A percentile compares a stretch with the other conserved stretches of the same genome.
Conservation (phyloP, 257 asterid species). For the Parsonsia alboflavescens region DNA sequence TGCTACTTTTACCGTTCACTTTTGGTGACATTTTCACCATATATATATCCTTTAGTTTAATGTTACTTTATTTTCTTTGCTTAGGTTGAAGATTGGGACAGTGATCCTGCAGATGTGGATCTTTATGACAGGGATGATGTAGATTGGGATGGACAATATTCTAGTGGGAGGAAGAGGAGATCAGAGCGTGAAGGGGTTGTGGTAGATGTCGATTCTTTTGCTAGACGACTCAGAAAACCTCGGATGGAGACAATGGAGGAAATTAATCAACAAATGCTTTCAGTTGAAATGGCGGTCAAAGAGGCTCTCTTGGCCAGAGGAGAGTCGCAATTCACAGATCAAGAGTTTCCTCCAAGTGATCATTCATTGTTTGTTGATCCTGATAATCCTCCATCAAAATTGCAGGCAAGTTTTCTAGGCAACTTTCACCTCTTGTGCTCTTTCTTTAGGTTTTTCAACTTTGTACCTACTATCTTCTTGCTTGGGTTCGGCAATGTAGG, state of each 20-base stretch:
- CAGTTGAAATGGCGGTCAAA: conserved; percentile 93
- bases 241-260: conserved; percentile 88
- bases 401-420: conserved; percentile 52
- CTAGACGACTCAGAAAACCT: conserved; percentile 88
- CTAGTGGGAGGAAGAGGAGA: conserved; percentile 96
- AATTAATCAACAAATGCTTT: conserved; percentile 90
- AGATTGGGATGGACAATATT: conserved; percentile 99
- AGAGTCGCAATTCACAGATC: conserved; percentile 87
- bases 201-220: conserved; percentile 84
- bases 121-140: conserved; percentile 96
- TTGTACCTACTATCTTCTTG: conserved; percentile 3
- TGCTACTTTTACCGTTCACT: background rate
- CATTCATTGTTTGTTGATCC: conserved; percentile 94
- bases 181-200: conserved; percentile 75
- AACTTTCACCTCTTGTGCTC: background rate
- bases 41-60: conserved; percentile 9
- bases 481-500: conserved; percentile 38
- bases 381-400: conserved; percentile 71
- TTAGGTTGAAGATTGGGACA: conserved; percentile 99
- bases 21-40: background rate
- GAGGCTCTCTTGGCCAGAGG: conserved; percentile 96
- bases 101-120: conserved; percentile 99
- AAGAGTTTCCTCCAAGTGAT: conserved; percentile 91
- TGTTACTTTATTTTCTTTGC: conserved; percentile 16
- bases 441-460: background rate